Conservation (phyloP, 2,329 filamentous ascomycete genomes). For the Aspergillus sergii region DNA sequence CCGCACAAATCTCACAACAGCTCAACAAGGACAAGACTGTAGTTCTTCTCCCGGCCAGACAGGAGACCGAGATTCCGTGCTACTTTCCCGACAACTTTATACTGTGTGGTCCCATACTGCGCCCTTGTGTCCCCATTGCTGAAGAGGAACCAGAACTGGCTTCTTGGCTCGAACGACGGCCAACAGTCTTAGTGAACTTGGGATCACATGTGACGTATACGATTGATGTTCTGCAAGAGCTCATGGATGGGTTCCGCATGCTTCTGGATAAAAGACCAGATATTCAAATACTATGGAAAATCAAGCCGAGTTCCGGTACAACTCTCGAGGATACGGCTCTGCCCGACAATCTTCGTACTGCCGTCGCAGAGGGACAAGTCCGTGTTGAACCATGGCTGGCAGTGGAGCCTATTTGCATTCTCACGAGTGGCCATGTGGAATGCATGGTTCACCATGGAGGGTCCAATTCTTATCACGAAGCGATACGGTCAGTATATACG, state of each 20-base stretch:
- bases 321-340: constrained; percentile 11
- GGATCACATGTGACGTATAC: constrained; percentile 39
- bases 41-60: constrained; percentile 23
- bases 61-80: constrained; percentile 39
- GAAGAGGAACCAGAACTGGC: constrained; percentile 42
- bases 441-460: constrained; percentile 53
- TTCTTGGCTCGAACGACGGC: constrained; percentile 42
- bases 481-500: constrained; percentile 40
- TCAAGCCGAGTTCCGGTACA: constrained; percentile 12
- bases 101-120: constrained; percentile 49
- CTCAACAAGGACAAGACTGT: constrained; percentile 5
- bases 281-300: constrained; percentile 40
- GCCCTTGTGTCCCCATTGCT: constrained; percentile 29
- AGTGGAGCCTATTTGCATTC: constrained; percentile 36
- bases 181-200: constrained; percentile 50
- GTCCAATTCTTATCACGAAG: constrained; percentile 53
- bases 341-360: constrained; percentile 22
- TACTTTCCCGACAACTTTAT: constrained; percentile 37
- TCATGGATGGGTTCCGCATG: constrained; percentile 39
- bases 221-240: constrained; percentile 35
- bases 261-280: constrained; percentile 35
- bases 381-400: constrained; percentile 47
- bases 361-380: constrained; percentile 34
- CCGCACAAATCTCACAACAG: constrained; percentile 7
- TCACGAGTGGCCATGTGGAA: constrained; percentile 42